A percentile compares a stretch with the other conserved stretches of the same genome.
Evolutionary conservation across 257 asterid genomes (phyloP).

Genomic region (Nicotiana otophora): DNA sequence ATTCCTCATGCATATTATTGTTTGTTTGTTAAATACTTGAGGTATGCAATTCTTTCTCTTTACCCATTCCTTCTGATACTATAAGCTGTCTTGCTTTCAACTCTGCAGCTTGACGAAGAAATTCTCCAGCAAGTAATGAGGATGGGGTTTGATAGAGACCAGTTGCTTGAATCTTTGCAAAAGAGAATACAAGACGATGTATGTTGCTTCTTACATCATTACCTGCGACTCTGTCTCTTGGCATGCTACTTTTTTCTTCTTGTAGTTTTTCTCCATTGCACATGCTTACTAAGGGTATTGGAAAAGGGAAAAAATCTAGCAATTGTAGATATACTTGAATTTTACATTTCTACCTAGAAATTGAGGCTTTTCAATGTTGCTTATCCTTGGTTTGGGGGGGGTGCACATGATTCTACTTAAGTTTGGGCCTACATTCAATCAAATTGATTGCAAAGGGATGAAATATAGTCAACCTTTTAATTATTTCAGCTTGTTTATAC

Average conservation of each 20-base stretch:
- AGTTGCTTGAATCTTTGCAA: slow-evolving; percentile 71
- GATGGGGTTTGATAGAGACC: slow-evolving; percentile 72
- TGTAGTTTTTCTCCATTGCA: slow-evolving; percentile 2
- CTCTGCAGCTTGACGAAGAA: slow-evolving; percentile 84
- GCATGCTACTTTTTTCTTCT: not conserved
- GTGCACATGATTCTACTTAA: not conserved
- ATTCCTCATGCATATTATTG: not conserved
- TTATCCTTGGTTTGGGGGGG: not conserved
- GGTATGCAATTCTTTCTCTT: not conserved
- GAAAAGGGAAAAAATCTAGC: not conserved
- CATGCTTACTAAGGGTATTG: slow-evolving; percentile 9
- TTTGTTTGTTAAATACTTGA: not conserved
- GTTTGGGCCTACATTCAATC: not conserved
- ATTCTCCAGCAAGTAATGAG: slow-evolving; percentile 63
- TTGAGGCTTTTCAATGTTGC: slow-evolving; percentile 2
- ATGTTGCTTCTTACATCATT: slow-evolving; percentile 16
- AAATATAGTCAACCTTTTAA: not conserved
- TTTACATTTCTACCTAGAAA: not conserved
- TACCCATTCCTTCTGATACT: slow-evolving; percentile 1
- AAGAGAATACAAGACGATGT: slow-evolving; percentile 86
- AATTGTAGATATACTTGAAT: not conserved
- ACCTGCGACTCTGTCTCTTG: not conserved
- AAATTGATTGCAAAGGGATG: not conserved
- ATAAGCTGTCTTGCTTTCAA: slow-evolving; percentile 18
- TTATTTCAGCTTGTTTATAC: slow-evolving; percentile 16